Conservation (phyloP, 179 eudicot genomes). For the Beta lomatogona region DNA sequence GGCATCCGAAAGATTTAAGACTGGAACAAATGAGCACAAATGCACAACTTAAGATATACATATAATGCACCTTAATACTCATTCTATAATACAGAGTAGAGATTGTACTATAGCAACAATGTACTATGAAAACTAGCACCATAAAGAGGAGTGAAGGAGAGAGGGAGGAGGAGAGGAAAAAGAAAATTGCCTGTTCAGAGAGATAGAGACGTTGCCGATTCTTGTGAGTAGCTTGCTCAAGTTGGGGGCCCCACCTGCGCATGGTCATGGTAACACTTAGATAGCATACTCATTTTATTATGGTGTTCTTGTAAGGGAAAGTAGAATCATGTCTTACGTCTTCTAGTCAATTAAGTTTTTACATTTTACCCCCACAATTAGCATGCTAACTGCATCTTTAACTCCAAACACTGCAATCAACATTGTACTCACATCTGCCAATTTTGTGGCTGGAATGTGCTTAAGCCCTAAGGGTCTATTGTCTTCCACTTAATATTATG, state of each 20-base stretch:
- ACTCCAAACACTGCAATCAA: not conserved
- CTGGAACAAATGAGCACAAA: not conserved
- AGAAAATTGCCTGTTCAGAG: constrained; percentile 76
- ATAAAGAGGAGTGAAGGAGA: not conserved
- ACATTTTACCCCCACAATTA: not conserved
- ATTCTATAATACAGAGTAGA: not conserved
- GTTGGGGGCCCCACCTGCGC: constrained; percentile 90
- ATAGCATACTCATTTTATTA: not conserved
- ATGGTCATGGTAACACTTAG: not conserved
- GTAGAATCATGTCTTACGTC: not conserved
- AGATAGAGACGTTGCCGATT: constrained; percentile 94
- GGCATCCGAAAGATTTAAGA: not conserved
- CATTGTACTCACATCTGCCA: not conserved
- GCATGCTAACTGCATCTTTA: not conserved
- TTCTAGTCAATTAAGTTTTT: not conserved
- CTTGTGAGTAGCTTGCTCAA: constrained; percentile 91
- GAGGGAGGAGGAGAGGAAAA: not conserved
- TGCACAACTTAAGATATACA: not conserved
- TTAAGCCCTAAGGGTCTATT: not conserved
- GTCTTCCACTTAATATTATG: not conserved
- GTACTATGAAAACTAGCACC: not conserved
- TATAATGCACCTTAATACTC: not conserved
- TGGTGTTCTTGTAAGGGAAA: not conserved
- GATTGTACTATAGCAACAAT: not conserved
- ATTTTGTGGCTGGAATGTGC: not conserved